Percentiles rank a stretch among this genome's conserved stretches.
These are phyloP conservation scores for Mycena rosella DNA, from an alignment of 768 basidiomycete species.

Conservation along the genomic window DNA sequence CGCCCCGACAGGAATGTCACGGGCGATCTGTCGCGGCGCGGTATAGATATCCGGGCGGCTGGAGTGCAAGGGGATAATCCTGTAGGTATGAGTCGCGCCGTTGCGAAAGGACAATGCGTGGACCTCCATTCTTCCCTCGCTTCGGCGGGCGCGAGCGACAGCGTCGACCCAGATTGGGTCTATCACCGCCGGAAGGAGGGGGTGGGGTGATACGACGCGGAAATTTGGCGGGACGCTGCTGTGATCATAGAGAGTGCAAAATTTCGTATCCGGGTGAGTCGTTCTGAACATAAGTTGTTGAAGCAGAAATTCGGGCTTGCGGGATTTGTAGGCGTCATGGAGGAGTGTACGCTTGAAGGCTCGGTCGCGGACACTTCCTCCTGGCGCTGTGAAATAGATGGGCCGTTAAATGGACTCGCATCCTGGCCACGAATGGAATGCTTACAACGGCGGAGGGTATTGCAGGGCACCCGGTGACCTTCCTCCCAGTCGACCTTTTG, in stretches of 20 bases:
- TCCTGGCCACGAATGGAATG: no score
- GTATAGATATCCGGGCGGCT: not conserved
- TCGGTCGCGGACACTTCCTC: not conserved
- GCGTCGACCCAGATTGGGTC: not conserved
- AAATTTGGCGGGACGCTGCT: not conserved
- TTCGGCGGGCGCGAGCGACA: not conserved
- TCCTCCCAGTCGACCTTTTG: not conserved
- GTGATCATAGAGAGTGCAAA: not conserved
- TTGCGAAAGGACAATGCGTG: not conserved
- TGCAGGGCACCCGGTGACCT: not conserved
- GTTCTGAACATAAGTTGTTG: not conserved
- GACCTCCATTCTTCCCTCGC: not conserved
- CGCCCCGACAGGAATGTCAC: not conserved
- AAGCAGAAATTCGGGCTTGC: not conserved
- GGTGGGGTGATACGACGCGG: not conserved
- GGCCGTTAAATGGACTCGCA: no score
- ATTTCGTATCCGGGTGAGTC: not conserved
- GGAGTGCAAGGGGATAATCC: not conserved
- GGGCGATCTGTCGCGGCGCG: not conserved
- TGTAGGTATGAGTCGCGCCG: not conserved
- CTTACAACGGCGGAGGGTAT: not conserved
- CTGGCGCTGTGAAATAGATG: no score
- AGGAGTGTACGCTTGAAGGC: not conserved
- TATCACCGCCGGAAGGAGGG: not conserved
- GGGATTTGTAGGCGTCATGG: not conserved